Percentiles rank a stretch among this genome's conserved stretches.
Evolutionary conservation across 345 rosid genomes (phyloP).

Genomic region (Angophora floribunda): DNA sequence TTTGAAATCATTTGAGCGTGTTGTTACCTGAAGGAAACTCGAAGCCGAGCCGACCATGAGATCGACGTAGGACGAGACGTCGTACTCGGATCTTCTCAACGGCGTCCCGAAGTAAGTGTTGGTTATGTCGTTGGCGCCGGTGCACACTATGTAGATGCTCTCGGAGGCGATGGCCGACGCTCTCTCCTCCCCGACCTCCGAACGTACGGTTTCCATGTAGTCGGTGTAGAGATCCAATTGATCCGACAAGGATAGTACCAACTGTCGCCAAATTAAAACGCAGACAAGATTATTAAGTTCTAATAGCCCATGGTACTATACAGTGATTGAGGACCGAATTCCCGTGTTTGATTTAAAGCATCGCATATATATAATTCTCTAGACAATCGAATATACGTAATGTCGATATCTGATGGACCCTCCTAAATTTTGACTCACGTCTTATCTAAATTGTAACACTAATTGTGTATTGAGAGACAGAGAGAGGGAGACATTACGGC

Average conservation of each 20-base stretch:
- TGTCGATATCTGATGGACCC: not conserved
- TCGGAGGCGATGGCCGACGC: not conserved
- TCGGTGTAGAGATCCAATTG: slow-evolving; percentile 8
- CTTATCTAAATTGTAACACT: not conserved
- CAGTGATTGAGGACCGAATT: not conserved
- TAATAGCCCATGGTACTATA: too few species aligned
- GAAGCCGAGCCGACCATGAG: slow-evolving; percentile 5
- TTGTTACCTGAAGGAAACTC: slow-evolving; percentile 3
- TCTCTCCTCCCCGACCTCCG: slow-evolving; percentile 5
- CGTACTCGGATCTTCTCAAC: not conserved
- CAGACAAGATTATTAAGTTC: not conserved
- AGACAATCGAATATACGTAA: not conserved
- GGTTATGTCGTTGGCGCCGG: slow-evolving; percentile 12
- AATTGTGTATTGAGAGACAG: not conserved
- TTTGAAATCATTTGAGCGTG: not conserved
- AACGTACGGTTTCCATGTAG: slow-evolving; percentile 1
- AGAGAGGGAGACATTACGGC: not conserved
- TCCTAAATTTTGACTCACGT: not conserved
- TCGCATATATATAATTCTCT: not conserved
- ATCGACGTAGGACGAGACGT: slow-evolving; percentile 10
- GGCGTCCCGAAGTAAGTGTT: slow-evolving; percentile 1
- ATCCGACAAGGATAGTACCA: not conserved
- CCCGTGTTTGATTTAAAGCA: too few species aligned
- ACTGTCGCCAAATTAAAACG: not conserved
- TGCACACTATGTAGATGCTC: not conserved